Evolutionary conservation across 768 basidiomycete species (phyloP), one percentile per base, ranked within the genome.

Genomic region (Tephrocybe sp.): DNA sequence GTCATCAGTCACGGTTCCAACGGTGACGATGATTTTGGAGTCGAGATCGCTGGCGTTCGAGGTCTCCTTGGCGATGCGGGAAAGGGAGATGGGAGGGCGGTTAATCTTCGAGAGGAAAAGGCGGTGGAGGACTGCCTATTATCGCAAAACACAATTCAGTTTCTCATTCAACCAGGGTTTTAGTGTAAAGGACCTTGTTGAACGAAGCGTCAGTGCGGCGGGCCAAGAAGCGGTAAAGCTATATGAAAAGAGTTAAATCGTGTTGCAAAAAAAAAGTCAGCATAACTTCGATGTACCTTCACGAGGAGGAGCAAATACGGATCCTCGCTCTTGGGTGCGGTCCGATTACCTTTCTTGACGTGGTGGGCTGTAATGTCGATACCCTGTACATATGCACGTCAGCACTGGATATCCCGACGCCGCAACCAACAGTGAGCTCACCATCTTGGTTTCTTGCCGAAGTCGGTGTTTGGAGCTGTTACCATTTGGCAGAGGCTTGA

Each of bases 181-280:
- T 15, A n/a, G 15, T 20, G 23, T 33, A 46, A 45, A 44, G 30
- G 56, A 88, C 90, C 84, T 93, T 90, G 90, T 99, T 99, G 80
- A 99, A 99, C 58, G 76, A 75, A 49, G 94, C 84, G 69, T 98
- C 92, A 53, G 97, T 98, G 66, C 97, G 88, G 66, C 97, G 88
- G 58, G 97, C 95, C 58, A 99, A 78, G 85, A 99, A 99, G 64
- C 97, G 93, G 80, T 99, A 99, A 59, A 98, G 85, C 96, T 99
- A 63, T 6, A 30, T n/a, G 53, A 17, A 41, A 50, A 32, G 10
- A 2, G 34, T 57, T 21, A 53, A 25, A n/a, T 65, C 32, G 59
- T 47, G 5, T 37, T 50, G 52, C 18, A 12, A 25, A 32, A 43
- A 12, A 25, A 32, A 43, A 17, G 15, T 41, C n/a, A 5, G 15